Evolutionary conservation across 306 rosid genomes (phyloP).

Genomic region (Casuarina glauca): DNA sequence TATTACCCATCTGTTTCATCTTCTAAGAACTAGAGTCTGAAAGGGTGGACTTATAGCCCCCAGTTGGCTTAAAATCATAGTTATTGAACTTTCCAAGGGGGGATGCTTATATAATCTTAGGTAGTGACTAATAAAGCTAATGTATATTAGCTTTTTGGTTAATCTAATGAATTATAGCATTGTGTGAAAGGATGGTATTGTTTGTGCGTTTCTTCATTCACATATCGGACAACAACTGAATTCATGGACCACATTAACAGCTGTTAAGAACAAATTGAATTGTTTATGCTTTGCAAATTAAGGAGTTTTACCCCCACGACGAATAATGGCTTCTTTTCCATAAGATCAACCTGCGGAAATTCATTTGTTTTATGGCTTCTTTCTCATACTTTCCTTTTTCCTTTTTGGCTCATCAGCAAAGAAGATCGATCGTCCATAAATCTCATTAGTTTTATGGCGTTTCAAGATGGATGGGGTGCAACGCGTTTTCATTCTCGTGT

Average conservation of each 20-base stretch:
- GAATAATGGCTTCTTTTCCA: neutral
- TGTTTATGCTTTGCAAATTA: neutral
- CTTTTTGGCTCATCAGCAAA: neutral
- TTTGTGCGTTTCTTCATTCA: neutral
- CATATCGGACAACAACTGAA: neutral
- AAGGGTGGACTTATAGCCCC: too few species aligned
- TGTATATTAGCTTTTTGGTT: too few species aligned
- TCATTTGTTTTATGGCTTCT: too few species aligned
- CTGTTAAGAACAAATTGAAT: neutral
- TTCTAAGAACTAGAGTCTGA: too few species aligned
- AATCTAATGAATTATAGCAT: neutral
- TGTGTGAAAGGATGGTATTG: neutral
- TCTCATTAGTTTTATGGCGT: constrained; percentile 1
- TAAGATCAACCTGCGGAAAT: too few species aligned
- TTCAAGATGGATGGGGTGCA: neutral
- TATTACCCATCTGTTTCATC: too few species aligned
- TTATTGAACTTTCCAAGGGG: too few species aligned
- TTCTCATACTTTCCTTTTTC: neutral
- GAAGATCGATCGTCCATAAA: neutral
- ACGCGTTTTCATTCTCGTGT: constrained; percentile 28
- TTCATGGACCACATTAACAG: neutral
- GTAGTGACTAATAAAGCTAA: too few species aligned
- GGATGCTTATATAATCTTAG: too few species aligned
- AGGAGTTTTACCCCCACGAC: neutral
- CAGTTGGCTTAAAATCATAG: too few species aligned